Evolutionary conservation across 306 rosid genomes (phyloP).

Genomic region (Prinsepia uniflora): DNA sequence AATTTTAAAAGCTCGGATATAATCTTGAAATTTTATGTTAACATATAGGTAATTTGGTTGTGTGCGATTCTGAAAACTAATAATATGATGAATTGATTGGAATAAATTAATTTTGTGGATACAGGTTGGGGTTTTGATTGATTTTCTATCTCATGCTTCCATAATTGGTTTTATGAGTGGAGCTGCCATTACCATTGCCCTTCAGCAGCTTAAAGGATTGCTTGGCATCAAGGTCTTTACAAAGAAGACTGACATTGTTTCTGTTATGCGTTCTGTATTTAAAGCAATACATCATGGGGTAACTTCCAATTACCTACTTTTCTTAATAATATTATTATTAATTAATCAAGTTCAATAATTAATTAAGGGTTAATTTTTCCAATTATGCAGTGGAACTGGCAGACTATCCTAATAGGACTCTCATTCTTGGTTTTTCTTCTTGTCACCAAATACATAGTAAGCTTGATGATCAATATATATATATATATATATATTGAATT

Average conservation of each 20-base stretch:
- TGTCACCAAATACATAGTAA: slow-evolving; percentile 57
- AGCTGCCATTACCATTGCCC: slow-evolving; percentile 76
- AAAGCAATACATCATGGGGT: slow-evolving; percentile 63
- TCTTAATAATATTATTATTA: too few relatives aligned
- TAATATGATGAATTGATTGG: too few relatives aligned
- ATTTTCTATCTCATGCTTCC: slow-evolving; percentile 85
- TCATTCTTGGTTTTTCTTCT: slow-evolving; percentile 65
- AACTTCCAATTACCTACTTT: background rate
- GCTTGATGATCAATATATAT: too few relatives aligned
- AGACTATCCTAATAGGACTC: slow-evolving; percentile 62
- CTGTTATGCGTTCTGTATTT: slow-evolving; percentile 64
- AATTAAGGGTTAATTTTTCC: background rate
- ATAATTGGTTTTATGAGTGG: slow-evolving; percentile 94
- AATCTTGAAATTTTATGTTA: too few relatives aligned
- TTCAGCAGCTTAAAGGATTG: slow-evolving; percentile 88
- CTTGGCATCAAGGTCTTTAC: slow-evolving; percentile 61
- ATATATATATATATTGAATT: too few relatives aligned
- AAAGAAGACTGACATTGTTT: slow-evolving; percentile 66
- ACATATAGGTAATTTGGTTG: too few relatives aligned
- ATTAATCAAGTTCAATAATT: too few relatives aligned
- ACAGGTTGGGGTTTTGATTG: slow-evolving; percentile 84
- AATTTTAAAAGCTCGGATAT: too few relatives aligned
- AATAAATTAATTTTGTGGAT: background rate
- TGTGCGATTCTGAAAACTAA: too few relatives aligned
- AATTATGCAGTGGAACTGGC: slow-evolving; percentile 82